Percentiles rank a stretch among this genome's conserved stretches.
phyloP scores from a whole-genome alignment of 768 basidiomycete genomes.

The Mycena polygramma region DNA sequence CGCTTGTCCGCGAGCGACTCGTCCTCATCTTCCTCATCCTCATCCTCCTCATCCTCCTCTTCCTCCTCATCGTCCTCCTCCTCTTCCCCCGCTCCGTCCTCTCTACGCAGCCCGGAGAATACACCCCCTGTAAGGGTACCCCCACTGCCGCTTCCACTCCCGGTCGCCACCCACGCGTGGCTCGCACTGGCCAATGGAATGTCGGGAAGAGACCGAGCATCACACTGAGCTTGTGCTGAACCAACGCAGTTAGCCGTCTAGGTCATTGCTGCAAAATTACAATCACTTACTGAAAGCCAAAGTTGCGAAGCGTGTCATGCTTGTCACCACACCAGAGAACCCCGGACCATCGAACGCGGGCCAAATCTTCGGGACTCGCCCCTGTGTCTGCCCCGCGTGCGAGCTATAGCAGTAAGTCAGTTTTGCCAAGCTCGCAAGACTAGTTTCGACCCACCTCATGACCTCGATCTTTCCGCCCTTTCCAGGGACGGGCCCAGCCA shows the following conservation, averaged over 20 bases:
- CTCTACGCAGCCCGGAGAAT: not conserved
- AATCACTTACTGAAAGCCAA: not conserved
- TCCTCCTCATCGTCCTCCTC: not conserved
- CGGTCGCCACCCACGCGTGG: not conserved
- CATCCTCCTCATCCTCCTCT: not conserved
- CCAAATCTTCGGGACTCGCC: not conserved
- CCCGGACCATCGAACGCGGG: not conserved
- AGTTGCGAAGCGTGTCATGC: constrained; percentile 3
- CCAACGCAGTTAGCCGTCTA: too few relatives aligned
- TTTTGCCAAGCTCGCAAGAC: too few relatives aligned
- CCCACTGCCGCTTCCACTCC: too few relatives aligned
- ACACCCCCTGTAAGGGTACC: not conserved
- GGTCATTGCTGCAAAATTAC: not conserved
- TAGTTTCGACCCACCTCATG: too few relatives aligned
- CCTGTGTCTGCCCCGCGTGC: not conserved
- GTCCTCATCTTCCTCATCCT: not conserved
- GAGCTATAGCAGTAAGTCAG: too few relatives aligned
- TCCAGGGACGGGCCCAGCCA: too few relatives aligned
- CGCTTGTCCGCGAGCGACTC: not conserved
- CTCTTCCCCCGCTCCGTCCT: not conserved
- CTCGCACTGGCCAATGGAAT: not conserved
- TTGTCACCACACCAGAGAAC: not conserved
- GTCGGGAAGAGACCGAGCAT: not conserved
- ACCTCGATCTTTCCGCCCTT: too few relatives aligned
- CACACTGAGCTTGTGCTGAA: constrained; percentile 2